phyloP scores from a whole-genome alignment of 192 early-diverging fungal genomes.

The Mortierella antarctica region DNA sequence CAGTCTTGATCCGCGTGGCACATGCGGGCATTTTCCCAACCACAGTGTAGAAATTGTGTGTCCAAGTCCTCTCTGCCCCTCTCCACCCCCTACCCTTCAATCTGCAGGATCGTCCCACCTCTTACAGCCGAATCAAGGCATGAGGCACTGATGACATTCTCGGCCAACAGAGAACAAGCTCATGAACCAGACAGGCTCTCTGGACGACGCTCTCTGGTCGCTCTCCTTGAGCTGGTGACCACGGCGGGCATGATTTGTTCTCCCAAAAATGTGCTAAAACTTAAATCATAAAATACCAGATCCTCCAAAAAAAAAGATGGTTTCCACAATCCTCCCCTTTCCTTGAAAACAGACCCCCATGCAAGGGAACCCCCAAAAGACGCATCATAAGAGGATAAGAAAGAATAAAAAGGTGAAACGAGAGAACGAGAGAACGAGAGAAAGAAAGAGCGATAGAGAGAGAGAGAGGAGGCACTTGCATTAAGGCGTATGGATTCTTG shows the following conservation, averaged over 20 bases:
- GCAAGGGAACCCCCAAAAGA: not conserved
- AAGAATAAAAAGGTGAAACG: not conserved
- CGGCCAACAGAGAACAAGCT: too few species aligned
- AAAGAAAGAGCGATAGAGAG: not conserved
- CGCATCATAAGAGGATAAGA: not conserved
- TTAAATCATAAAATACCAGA: not conserved
- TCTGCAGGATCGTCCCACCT: too few species aligned
- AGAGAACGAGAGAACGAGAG: not conserved
- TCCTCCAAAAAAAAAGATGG: conserved; percentile 4
- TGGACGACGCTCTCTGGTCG: not conserved
- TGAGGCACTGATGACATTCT: too few species aligned
- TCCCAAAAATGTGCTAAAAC: conserved; percentile 19
- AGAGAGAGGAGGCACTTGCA: conserved; percentile 45
- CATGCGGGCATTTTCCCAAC: too few species aligned
- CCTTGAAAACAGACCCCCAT: not conserved
- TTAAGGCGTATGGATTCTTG: conserved; percentile 73
- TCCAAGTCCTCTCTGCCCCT: too few species aligned
- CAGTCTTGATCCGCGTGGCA: too few species aligned
- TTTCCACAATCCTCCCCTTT: not conserved
- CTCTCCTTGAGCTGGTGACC: conserved; percentile 1
- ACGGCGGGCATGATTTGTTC: conserved; percentile 39
- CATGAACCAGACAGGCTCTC: too few species aligned
- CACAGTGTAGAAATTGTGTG: too few species aligned
- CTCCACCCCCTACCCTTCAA: too few species aligned
- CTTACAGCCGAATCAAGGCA: too few species aligned